Evolutionary conservation across 257 asterid genomes (phyloP).

Genomic region (Ballota nigra): DNA sequence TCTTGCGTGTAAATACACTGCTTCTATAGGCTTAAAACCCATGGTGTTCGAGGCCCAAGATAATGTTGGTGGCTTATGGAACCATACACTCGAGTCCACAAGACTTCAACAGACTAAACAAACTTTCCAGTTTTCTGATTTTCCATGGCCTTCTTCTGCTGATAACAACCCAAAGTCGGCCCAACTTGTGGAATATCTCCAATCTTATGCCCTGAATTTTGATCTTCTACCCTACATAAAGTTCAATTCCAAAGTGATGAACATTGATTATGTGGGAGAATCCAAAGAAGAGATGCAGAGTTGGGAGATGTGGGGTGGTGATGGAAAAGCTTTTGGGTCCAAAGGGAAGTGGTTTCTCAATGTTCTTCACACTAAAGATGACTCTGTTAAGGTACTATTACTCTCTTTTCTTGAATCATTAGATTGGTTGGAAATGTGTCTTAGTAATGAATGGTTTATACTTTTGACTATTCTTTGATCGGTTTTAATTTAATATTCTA

Average conservation of each 20-base stretch:
- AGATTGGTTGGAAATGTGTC: neutral
- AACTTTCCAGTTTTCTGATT: slow-evolving; percentile 49
- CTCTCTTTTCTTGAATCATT: neutral
- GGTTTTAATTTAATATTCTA: too few species aligned
- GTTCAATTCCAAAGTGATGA: slow-evolving; percentile 40
- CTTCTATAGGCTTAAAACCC: slow-evolving; percentile 44
- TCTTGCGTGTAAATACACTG: slow-evolving; percentile 45
- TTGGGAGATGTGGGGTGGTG: slow-evolving; percentile 60
- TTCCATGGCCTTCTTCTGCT: slow-evolving; percentile 59
- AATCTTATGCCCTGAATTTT: slow-evolving; percentile 50
- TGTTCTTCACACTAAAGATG: slow-evolving; percentile 29
- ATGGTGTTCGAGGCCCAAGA: slow-evolving; percentile 45
- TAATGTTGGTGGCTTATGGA: slow-evolving; percentile 60
- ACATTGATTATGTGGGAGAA: slow-evolving; percentile 47
- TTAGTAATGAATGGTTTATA: too few species aligned
- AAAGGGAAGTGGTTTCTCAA: slow-evolving; percentile 60
- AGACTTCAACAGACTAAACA: slow-evolving; percentile 36
- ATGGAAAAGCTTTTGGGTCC: slow-evolving; percentile 49
- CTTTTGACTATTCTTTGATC: too few species aligned
- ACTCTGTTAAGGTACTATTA: slow-evolving; percentile 31
- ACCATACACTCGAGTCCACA: slow-evolving; percentile 50
- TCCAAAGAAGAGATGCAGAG: slow-evolving; percentile 35
- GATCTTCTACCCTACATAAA: slow-evolving; percentile 31
- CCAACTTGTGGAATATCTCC: slow-evolving; percentile 37
- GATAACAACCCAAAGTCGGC: slow-evolving; percentile 32